Evolutionary conservation across 1,284 basidiomycete genomes (phyloP).

Genomic region (Ceratorhiza oryzae-sativae): DNA sequence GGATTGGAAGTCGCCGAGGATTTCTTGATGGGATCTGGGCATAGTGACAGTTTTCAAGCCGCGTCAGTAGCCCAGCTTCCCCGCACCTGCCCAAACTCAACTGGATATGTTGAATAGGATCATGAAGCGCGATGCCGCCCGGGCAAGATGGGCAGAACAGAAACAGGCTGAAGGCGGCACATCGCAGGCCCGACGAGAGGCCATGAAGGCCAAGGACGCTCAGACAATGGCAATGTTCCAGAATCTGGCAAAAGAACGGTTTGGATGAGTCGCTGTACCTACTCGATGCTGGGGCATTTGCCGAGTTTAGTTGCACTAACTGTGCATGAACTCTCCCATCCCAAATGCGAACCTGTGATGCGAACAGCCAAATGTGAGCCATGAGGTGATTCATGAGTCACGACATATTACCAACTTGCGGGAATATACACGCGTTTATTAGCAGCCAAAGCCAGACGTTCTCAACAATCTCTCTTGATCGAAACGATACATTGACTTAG

Average conservation of each 20-base stretch:
- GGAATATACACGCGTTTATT: too few relatives aligned
- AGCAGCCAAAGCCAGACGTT: too few relatives aligned
- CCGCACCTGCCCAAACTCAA: neutral
- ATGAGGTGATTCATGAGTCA: too few relatives aligned
- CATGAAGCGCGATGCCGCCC: conserved; percentile 69
- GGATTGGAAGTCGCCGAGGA: conserved; percentile 67
- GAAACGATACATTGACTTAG: neutral
- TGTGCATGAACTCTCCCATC: too few relatives aligned
- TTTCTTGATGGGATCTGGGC: conserved; percentile 67
- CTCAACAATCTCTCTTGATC: too few relatives aligned
- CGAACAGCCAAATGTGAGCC: too few relatives aligned
- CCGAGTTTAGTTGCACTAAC: neutral
- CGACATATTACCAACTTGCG: too few relatives aligned
- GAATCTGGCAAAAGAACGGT: conserved; percentile 75
- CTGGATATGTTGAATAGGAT: conserved; percentile 56
- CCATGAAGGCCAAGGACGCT: conserved; percentile 73
- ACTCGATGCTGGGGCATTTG: too few relatives aligned
- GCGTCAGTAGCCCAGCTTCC: too few relatives aligned
- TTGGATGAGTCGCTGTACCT: conserved; percentile 57
- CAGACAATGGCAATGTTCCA: conserved; percentile 87
- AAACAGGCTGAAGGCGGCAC: conserved; percentile 50
- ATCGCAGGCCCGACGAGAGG: conserved; percentile 61
- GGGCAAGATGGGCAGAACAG: conserved; percentile 63
- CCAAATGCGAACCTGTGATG: too few relatives aligned
- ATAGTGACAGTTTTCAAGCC: conserved; percentile 71